These are phyloP conservation scores for Moringa oleifera DNA, from an alignment of 345 rosid species.

Conservation along the genomic window DNA sequence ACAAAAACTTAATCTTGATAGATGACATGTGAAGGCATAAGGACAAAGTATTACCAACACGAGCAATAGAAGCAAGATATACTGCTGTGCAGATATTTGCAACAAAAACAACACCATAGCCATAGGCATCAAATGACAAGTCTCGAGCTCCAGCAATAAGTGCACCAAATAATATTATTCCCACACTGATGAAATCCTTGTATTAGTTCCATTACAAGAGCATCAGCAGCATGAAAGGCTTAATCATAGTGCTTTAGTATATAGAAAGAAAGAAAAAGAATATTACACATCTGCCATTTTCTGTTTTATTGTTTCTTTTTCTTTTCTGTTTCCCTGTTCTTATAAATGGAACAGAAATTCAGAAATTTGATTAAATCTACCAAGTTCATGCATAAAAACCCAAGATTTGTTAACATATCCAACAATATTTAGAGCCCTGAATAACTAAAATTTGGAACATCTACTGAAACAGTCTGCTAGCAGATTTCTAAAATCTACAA, in stretches of 20 bases:
- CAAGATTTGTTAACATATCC: neutral
- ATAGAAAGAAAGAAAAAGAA: neutral
- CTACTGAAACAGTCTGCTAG: neutral
- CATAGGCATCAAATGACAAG: conserved; percentile 67
- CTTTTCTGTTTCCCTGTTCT: neutral
- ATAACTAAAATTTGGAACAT: neutral
- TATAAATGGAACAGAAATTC: neutral
- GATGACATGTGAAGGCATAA: neutral
- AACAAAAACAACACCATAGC: conserved; percentile 59
- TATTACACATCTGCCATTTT: neutral
- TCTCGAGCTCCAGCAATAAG: conserved; percentile 70
- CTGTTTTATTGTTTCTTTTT: no score
- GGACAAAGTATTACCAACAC: conserved; percentile 33
- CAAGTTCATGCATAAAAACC: neutral
- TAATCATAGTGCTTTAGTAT: neutral
- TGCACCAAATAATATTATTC: conserved; percentile 53
- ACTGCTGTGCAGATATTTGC: conserved; percentile 69
- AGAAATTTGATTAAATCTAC: no score
- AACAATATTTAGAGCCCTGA: neutral
- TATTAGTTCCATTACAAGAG: conserved; percentile 24
- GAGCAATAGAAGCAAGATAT: conserved; percentile 66
- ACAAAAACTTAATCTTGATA: neutral
- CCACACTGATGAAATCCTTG: conserved; percentile 58
- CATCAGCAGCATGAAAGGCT: conserved; percentile 6
- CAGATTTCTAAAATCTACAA: no score